These are phyloP conservation scores for Trichoderma semiorbis DNA, from an alignment of 2,329 filamentous ascomycete genomes.

Conservation along the genomic window DNA sequence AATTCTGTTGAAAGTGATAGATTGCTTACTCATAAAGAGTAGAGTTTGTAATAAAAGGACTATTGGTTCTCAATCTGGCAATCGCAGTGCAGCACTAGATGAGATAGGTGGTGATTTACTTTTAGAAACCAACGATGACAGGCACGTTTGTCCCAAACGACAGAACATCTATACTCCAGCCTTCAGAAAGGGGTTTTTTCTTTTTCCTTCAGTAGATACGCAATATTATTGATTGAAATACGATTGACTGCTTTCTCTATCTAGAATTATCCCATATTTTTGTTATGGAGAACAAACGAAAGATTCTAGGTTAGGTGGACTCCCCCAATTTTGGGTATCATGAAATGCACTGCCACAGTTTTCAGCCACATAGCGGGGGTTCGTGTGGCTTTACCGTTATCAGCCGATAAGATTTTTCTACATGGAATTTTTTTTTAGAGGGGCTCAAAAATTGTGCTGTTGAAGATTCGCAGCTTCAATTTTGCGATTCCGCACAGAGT, in stretches of 20 bases:
- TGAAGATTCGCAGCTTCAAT: background rate
- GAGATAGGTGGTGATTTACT: too few relatives aligned
- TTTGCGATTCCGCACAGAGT: background rate
- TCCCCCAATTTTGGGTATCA: background rate
- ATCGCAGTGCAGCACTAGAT: too few relatives aligned
- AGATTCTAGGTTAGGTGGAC: background rate
- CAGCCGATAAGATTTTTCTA: background rate
- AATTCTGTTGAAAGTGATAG: background rate
- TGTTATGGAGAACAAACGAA: background rate
- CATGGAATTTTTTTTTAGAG: background rate
- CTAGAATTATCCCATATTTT: background rate
- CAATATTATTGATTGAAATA: background rate
- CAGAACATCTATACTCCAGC: background rate
- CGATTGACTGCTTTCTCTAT: background rate
- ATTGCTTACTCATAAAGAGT: background rate
- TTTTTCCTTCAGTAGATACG: too few relatives aligned
- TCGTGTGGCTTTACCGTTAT: background rate
- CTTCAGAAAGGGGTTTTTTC: too few relatives aligned
- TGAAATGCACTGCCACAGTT: background rate
- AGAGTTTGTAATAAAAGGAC: background rate
- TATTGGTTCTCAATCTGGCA: background rate
- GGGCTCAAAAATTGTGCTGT: constrained; percentile 1
- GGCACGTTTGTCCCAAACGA: too few relatives aligned
- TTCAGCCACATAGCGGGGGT: constrained; percentile 1
- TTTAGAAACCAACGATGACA: too few relatives aligned